Conservation (phyloP, 768 basidiomycete genomes). For the button mushroom (Agaricus bisporus) region DNA sequence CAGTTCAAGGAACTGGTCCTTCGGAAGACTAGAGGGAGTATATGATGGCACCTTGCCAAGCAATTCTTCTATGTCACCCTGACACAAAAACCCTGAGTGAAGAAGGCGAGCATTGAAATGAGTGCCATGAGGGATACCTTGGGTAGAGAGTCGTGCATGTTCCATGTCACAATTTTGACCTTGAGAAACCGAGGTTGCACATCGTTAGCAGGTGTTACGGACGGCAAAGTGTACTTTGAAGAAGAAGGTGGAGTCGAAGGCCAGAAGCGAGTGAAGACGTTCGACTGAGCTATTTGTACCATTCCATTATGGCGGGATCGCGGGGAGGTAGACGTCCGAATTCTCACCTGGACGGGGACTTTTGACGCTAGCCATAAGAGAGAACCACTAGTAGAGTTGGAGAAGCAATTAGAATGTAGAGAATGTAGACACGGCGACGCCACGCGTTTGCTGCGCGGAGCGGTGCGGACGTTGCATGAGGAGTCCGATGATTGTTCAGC, state of each 20-base stretch:
- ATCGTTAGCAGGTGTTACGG: background rate
- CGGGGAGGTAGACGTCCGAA: background rate
- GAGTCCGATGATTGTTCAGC: background rate
- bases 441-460: constrained; percentile 8
- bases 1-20: constrained; percentile 38
- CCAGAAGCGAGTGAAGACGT: constrained; percentile 4
- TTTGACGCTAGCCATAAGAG: background rate
- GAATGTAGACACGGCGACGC: background rate
- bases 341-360: constrained; percentile 1
- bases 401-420: background rate
- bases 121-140: constrained; percentile 38
- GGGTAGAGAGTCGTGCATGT: constrained; percentile 80
- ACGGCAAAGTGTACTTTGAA: background rate
- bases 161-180: constrained; percentile 71
- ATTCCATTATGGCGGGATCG: background rate
- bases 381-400: background rate
- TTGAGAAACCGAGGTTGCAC: constrained; percentile 35
- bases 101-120: background rate
- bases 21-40: constrained; percentile 19
- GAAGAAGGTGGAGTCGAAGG: constrained; percentile 1
- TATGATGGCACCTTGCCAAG: constrained; percentile 54
- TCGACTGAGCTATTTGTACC: background rate
- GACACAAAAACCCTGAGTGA: background rate
- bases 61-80: constrained; percentile 73
- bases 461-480: background rate